phyloP scores from a whole-genome alignment of 345 rosid species.

The Citrus cavaleriei region DNA sequence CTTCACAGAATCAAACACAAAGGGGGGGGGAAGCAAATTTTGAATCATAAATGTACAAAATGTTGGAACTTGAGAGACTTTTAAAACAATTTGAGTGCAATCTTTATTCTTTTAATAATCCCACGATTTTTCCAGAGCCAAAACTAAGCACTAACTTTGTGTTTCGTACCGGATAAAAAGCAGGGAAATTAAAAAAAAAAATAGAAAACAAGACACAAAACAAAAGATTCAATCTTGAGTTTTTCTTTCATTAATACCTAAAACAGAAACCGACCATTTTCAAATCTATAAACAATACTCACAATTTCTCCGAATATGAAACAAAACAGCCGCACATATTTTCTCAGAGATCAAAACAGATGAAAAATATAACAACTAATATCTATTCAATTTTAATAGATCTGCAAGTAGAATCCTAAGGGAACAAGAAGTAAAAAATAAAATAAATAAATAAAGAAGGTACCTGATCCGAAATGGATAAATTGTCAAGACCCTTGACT shows the following conservation, averaged over 20 bases:
- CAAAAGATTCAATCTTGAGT: neutral
- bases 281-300: neutral
- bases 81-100: neutral
- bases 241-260: neutral
- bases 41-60: neutral
- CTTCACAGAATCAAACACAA: neutral
- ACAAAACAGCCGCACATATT: neutral
- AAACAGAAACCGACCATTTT: neutral
- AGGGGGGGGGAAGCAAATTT: neutral
- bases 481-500: constrained; percentile 10
- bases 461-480: constrained; percentile 34
- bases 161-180: neutral
- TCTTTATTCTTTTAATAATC: neutral
- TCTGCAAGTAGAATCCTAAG: too few relatives aligned
- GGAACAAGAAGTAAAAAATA: neutral
- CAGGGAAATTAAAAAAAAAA: neutral
- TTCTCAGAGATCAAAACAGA: neutral
- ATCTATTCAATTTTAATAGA: neutral
- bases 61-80: neutral
- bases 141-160: neutral
- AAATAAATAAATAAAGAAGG: neutral
- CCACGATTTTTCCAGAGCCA: neutral
- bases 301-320: neutral
- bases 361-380: too few relatives aligned
- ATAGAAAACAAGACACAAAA: neutral